Evolutionary conservation across 768 basidiomycete species (phyloP), one percentile per base, ranked within the genome.

Genomic region (Asterophora lycoperdoides): DNA sequence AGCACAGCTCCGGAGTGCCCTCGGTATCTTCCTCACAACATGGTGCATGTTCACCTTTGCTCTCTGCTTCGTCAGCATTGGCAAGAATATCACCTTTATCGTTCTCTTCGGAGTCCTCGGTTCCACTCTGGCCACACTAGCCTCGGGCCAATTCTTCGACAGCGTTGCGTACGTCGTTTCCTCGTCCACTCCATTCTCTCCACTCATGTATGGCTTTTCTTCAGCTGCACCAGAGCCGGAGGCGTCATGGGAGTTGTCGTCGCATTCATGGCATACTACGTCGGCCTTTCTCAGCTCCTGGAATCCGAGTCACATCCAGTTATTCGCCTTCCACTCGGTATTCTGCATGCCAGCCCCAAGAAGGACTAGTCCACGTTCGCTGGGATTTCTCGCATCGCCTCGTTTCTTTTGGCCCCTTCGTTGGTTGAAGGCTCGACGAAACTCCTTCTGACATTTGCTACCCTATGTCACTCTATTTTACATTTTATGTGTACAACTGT

Each of bases 1-100:
- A 10, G 50, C 51, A 17, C 75, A 83, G 60, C 63, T 85, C 15
- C 41, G 56, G 5, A 74, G 77, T 41, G 88, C 86, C 1, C 43
- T 89, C 11, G 86, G 83, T 0, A 76, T 89, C 48, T 89, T 79
- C 59, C 74, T 89, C 37, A 71, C 77, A 38, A 70, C 77, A 3
- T 89, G 86, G 86, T 74, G 79, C 57, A 69, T 86, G 57, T 55
- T 88, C 30, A 32, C 33, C 32, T 35, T n/a, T 11, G 18, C 36
- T 39, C 3, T 44, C 28, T 35, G 15, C 17, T 29, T 11, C 29
- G 20, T 28, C 18, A 44, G 20, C 23, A 28, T n/a, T 37, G 28
- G 43, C 15, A 4, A 37, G 32, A 43, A 9, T 17, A 11, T 1
- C 52, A n/a, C 29, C 8, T 32, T 20, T 43, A 56, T 60, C 20